Base-by-base conservation (phyloP, 1,139 yeast species). In the Magnusiomyces suaveolens region DNA sequence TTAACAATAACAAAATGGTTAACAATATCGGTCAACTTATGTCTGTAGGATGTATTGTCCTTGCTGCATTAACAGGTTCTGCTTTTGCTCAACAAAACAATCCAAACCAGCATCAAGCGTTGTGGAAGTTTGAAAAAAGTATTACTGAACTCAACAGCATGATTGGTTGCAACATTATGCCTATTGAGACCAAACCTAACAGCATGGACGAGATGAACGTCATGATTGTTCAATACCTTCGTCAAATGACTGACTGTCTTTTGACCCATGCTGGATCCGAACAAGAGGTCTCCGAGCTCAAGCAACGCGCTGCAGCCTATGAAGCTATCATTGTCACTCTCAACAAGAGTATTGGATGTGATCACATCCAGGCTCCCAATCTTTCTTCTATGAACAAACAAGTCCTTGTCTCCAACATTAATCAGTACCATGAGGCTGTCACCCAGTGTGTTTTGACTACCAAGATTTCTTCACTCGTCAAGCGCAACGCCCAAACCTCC, bases 111-210 rank as follows among this genome's bases (percentile, higher is more conserved):
- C 8, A 32, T 14, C n/a, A n/a, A n/a, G 14, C 36, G 14, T 32
- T 32, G 36, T 32, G 36, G 36, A 32, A 8, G 36, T 32, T 32
- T 32, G 36, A 32, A 32, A 14, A 32, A 14, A 32, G 36, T 14
- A 32, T 32, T 32, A 8, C 14, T 32, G 12, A 32, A 32, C 14
- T 32, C 12, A 32, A 32, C 36, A 8, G 14, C 8, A 32, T 32
- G 36, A 8, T 32, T 8, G 36, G 36, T 8, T 32, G 36, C 14
- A 32, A 32, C 2, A 61, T 60, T 6, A 8, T 14, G 12, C 36
- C 36, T 32, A 32, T 8, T 32, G 36, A 32, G 8, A 14, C 14
- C 36, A 32, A 32, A 8, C 36, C 36, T 14, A 32, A 8, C 14
- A 32, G 12, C 14, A 14, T 32, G 8, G 36, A 32, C 8, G 36